Evolutionary conservation across 495 filamentous ascomycete genomes (phyloP), one percentile per base, ranked within the genome.

Genomic region (Bombardia bombarda): DNA sequence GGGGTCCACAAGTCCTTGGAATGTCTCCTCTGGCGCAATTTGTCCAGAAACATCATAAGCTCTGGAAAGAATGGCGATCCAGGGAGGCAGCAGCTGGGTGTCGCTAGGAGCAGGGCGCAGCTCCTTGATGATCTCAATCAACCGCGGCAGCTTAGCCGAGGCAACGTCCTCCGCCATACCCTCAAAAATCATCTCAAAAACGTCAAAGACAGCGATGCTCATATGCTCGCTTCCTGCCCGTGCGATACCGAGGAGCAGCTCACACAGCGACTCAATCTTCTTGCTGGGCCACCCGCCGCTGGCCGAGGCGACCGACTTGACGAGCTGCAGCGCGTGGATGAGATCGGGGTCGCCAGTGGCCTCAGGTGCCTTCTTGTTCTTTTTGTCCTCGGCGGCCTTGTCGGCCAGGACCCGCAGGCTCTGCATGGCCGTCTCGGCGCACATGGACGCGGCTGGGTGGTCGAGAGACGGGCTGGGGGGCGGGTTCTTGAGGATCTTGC

Each of bases 201-300:
- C 84, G 48, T 94, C 90, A 55, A 98, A 96, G 2, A 90, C 88
- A 16, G 86, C 81, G 81, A 95, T 88, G 34, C 86, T 93, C 63
- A 98, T 82, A 60, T 87, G 94, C 59, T 96, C 87, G 61, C 92
- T 96, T 57, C 75, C 92, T 12, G 85, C 85, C 49, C 77, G 79
- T 1, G 92, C 89, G 26, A 95, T 90, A 45, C 78, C 79, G 56
- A 98, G 83, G 43, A 98, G 67, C 26, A 90, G 63, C 57, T 95
- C 88, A 59, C 89, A 95, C 25, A 98, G 74, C 4, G 79, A 65
- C 66, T 98, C 92, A 36, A 96, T 89, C 64, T 93, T 93, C 69
- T 82, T 84, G 65, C 83, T 93, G n/a, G 92, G 92, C 93, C 93
- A 98, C 35, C 93, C 90, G 34, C 86, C 84, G 40, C 87, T 90